These are phyloP conservation scores for Cladosporium sp. DNA, from an alignment of 2,329 filamentous ascomycete genomes.

Conservation along the genomic window DNA sequence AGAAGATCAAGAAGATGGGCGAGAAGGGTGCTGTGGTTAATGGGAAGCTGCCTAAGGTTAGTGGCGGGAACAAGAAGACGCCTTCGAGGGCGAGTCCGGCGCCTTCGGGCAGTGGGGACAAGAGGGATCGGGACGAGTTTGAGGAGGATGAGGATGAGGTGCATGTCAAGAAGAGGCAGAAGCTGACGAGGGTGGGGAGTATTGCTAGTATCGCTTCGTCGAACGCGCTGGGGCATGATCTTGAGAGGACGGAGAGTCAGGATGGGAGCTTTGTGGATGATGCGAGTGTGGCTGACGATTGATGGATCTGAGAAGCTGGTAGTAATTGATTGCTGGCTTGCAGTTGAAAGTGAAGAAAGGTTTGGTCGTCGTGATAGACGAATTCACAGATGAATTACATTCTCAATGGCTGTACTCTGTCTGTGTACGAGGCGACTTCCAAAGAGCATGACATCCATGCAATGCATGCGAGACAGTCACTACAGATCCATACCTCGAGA, in stretches of 20 bases:
- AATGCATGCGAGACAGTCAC: background rate
- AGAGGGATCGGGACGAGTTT: conserved; percentile 35
- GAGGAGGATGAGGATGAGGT: conserved; percentile 20
- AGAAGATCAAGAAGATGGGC: conserved; percentile 47
- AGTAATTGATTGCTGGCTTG: background rate
- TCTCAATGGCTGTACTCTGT: background rate
- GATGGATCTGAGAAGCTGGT: background rate
- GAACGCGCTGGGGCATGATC: conserved; percentile 28
- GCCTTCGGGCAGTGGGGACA: conserved; percentile 26
- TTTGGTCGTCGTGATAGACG: background rate
- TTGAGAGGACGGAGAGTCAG: conserved; percentile 36
- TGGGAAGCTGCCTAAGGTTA: conserved; percentile 35
- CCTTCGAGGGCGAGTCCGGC: conserved; percentile 24
- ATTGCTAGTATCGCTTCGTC: conserved; percentile 34
- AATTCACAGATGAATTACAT: background rate
- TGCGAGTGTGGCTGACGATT: conserved; percentile 24
- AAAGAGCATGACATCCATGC: background rate
- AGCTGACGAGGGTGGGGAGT: conserved; percentile 38
- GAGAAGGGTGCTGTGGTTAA: conserved; percentile 32
- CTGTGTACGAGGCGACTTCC: background rate
- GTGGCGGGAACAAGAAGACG: conserved; percentile 26
- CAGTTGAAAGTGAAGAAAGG: background rate
- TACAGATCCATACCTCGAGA: background rate
- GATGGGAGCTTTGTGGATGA: conserved; percentile 40
- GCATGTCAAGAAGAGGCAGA: conserved; percentile 39